Evolutionary conservation across 441 rosid genomes (phyloP).

Genomic region (Adansonia rubrostipa): DNA sequence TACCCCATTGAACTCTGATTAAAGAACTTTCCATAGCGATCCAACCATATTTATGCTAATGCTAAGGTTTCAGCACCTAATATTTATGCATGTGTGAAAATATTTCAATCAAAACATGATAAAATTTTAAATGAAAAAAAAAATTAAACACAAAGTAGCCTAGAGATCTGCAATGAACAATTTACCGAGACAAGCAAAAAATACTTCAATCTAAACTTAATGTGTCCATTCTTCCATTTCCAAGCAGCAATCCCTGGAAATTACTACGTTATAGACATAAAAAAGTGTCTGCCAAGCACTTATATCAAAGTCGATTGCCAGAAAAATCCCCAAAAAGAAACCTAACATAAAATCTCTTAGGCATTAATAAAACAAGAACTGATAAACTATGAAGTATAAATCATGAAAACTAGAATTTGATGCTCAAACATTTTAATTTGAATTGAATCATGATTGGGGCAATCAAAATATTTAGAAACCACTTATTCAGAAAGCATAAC

Average conservation of each 20-base stretch:
- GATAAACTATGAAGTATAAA: neutral
- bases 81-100: conserved; percentile 11
- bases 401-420: conserved; percentile 9
- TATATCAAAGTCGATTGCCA: conserved; percentile 1
- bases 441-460: conserved; percentile 2
- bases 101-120: neutral
- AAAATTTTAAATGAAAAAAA: conserved; percentile 15
- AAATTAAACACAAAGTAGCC: neutral
- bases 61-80: conserved; percentile 12
- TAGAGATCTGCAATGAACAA: neutral
- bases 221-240: conserved; percentile 16
- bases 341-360: conserved; percentile 15
- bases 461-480: neutral
- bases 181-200: neutral
- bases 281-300: neutral
- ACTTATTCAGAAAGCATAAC: conserved; percentile 32
- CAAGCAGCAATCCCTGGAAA: conserved; percentile 15
- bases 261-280: neutral
- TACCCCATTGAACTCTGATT: conserved; percentile 32
- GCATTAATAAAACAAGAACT: neutral
- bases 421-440: conserved; percentile 15
- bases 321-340: conserved; percentile 15
- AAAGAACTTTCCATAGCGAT: conserved; percentile 22
- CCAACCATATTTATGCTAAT: conserved; percentile 20
- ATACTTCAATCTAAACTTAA: neutral